Percentiles rank a stretch among this genome's conserved stretches.
Conservation (phyloP, 2,329 filamentous ascomycete species). For the Beauveria bassiana region DNA sequence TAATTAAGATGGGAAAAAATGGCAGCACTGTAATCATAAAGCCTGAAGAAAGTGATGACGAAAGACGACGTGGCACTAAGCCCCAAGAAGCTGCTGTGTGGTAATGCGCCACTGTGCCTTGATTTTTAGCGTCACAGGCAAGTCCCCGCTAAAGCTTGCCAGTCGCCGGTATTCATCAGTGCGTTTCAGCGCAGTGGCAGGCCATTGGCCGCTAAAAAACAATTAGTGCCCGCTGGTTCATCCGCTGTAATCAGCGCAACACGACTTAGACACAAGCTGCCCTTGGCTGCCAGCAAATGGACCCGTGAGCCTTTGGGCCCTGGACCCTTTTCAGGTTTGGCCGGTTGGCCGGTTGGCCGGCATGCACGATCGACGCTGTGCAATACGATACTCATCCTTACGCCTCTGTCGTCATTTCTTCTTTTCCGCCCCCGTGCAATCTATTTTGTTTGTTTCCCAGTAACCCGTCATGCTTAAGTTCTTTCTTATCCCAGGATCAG, state of each 20-base stretch:
- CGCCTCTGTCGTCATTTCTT: conserved; percentile 7
- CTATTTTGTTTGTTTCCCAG: not conserved
- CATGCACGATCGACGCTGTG: too few species aligned
- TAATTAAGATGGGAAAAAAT: too few species aligned
- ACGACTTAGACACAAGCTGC: not conserved
- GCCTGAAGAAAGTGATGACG: not conserved
- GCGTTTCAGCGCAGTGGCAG: not conserved
- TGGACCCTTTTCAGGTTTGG: too few species aligned
- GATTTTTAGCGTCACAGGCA: not conserved
- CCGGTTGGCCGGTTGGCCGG: too few species aligned
- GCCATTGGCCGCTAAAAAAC: not conserved
- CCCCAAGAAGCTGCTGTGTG: not conserved
- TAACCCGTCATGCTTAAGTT: not conserved
- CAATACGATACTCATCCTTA: not conserved
- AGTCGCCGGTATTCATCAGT: not conserved
- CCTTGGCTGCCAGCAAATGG: too few species aligned
- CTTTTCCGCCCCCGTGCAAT: not conserved
- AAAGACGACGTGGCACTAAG: not conserved
- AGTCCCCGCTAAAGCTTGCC: not conserved
- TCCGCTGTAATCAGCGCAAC: not conserved
- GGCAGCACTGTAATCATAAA: too few species aligned
- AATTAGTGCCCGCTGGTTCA: not conserved
- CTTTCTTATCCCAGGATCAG: not conserved
- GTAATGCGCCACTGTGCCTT: conserved; percentile 3
- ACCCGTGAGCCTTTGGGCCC: not conserved